Base-by-base conservation (phyloP, 1,284 basidiomycete species). In the Marasmius oreades region DNA sequence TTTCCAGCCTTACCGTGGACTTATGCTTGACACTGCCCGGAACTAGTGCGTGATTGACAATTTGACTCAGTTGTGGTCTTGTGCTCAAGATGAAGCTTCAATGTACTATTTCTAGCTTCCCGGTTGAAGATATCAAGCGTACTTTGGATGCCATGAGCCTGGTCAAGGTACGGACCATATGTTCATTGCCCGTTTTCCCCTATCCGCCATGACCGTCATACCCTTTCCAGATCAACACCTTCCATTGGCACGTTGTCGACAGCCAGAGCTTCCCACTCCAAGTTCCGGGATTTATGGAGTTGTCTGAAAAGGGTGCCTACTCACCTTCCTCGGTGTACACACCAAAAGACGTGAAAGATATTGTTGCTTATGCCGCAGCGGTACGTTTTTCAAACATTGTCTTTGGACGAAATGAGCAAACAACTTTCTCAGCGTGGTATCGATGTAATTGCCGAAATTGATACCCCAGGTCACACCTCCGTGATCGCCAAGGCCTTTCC, bases 111-210 rank as follows among this genome's bases (percentile, higher is more conserved):
- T 33, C 6, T 59, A 89, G 88, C 67, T 90, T 86, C 72, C 79
- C 88, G 0, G 77, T 88, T 6, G 50, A 67, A 0, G 85, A 89
- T 62, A 81, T 95, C 65, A 78, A 86, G 56, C 80, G 86, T 31
- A 89, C 87, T 6, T 69, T 97, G 18, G 88, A 94, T 62, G 85
- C 89, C 1, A 94, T 95, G 92, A 86, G 86, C 59, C 85, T 83
- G 81, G 88, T 90, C 62, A 97, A 97, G 77, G 84, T 91, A 52
- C 67, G 76, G 57, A 34, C 20, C n/a, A 23, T 50, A 16, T 42
- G 20, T 12, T 46, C 63, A 73, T 75, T 5, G 84, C n/a, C n/a
- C n/a, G n/a, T n/a, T n/a, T n/a, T 90, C 69, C 87, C 90, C 63
- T 90, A 5, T 33, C 53, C 34, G 12, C 43, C 28, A 16, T 31